Evolutionary conservation across 768 basidiomycete species (phyloP).

Genomic region (Neoboletus subvelutipes): DNA sequence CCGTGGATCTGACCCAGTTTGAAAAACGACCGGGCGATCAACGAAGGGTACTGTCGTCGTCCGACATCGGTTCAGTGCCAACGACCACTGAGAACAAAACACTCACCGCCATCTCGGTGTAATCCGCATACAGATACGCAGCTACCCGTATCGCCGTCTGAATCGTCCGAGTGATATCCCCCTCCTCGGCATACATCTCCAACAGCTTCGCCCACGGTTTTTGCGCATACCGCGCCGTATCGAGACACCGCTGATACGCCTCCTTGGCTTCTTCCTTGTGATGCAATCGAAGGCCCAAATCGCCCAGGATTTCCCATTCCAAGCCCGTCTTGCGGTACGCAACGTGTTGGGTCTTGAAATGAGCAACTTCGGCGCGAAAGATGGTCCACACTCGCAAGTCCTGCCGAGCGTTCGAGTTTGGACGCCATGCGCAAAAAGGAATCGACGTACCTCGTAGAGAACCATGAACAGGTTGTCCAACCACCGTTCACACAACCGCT

Average conservation of each 20-base stretch:
- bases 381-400: slow-evolving; percentile 98
- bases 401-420: slow-evolving; percentile 25
- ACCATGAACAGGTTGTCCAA: slow-evolving; percentile 98
- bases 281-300: slow-evolving; percentile 87
- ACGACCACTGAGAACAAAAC: neutral
- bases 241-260: slow-evolving; percentile 92
- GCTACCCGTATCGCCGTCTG: slow-evolving; percentile 92
- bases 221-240: slow-evolving; percentile 77
- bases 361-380: slow-evolving; percentile 96
- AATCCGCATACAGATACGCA: slow-evolving; percentile 89
- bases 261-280: slow-evolving; percentile 99
- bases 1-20: slow-evolving; percentile 93
- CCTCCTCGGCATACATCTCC: slow-evolving; percentile 96
- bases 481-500: slow-evolving; percentile 96
- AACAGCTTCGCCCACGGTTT: slow-evolving; percentile 94
- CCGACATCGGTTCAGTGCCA: neutral
- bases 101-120: slow-evolving; percentile 84
- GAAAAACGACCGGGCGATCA: slow-evolving; percentile 88
- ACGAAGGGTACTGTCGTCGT: slow-evolving; percentile 66
- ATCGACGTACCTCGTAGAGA: slow-evolving; percentile 76
- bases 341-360: slow-evolving; percentile 98
- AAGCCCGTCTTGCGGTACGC: slow-evolving; percentile 95
- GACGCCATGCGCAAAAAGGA: neutral
- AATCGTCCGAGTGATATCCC: slow-evolving; percentile 86
- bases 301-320: slow-evolving; percentile 98